Evolutionary conservation across 257 asterid species (phyloP).

Genomic region (Primulina huaijiensis): DNA sequence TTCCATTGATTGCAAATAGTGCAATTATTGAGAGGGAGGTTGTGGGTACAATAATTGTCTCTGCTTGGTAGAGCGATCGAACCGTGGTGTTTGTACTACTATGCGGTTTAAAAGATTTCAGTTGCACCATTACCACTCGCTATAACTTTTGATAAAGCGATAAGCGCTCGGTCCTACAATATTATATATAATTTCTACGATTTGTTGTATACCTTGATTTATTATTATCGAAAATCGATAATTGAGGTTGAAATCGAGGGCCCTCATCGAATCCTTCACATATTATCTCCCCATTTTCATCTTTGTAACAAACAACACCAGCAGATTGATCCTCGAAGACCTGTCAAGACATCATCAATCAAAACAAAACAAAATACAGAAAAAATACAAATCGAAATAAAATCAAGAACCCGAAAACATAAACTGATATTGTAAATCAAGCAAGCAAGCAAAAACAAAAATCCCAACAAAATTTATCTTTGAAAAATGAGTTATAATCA

Average conservation of each 20-base stretch:
- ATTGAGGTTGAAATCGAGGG: slow-evolving; percentile 47
- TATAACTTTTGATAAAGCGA: too few species aligned
- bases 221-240: slow-evolving; percentile 29
- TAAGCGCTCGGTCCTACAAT: too few species aligned
- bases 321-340: slow-evolving; percentile 52
- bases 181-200: too few species aligned
- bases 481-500: not conserved
- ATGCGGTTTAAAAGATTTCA: too few species aligned
- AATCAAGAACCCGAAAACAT: not conserved
- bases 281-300: slow-evolving; percentile 54
- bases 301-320: slow-evolving; percentile 60
- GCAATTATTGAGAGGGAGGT: too few species aligned
- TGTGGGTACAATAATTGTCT: too few species aligned
- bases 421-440: not conserved
- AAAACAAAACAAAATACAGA: not conserved
- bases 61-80: too few species aligned
- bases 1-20: too few species aligned
- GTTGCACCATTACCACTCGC: too few species aligned
- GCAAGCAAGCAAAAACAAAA: too few species aligned
- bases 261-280: slow-evolving; percentile 77
- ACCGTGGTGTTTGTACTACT: too few species aligned
- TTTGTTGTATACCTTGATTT: slow-evolving; percentile 29
- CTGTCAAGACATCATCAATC: slow-evolving; percentile 23
- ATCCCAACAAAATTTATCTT: not conserved
- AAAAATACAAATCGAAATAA: not conserved